Evolutionary conservation across 2,329 filamentous ascomycete genomes (phyloP).

Genomic region (Penicillium sp.): DNA sequence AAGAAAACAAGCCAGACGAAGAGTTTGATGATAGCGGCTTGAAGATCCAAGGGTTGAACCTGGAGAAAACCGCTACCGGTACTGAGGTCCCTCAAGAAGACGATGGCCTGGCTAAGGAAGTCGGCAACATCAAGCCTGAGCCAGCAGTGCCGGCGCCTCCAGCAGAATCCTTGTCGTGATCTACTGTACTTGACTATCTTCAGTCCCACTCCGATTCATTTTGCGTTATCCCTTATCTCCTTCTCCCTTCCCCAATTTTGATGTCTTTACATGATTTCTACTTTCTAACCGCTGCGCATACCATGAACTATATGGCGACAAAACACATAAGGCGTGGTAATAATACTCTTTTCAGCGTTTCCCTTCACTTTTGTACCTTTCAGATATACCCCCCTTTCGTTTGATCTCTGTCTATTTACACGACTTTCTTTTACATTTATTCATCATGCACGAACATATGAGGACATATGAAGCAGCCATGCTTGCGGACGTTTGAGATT

Average conservation of each 20-base stretch:
- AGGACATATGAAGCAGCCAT: constrained; percentile 9
- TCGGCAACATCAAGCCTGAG: constrained; percentile 20
- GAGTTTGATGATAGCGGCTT: constrained; percentile 27
- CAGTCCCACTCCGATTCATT: not conserved
- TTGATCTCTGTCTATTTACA: not conserved
- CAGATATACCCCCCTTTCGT: constrained; percentile 10
- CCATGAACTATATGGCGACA: not conserved
- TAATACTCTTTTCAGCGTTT: constrained; percentile 5
- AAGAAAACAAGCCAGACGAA: constrained; percentile 15
- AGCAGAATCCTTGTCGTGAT: constrained; percentile 17
- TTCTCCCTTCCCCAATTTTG: not conserved
- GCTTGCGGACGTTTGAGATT: not conserved
- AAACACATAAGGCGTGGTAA: constrained; percentile 7
- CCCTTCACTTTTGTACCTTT: not conserved
- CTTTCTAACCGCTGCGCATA: constrained; percentile 1
- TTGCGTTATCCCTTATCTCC: not conserved
- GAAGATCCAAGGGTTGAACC: constrained; percentile 30
- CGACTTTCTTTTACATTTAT: constrained; percentile 25
- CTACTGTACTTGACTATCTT: no score
- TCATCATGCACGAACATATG: constrained; percentile 12
- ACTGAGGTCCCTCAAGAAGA: constrained; percentile 18
- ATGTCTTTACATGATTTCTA: not conserved
- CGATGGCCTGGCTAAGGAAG: not conserved
- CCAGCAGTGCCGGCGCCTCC: constrained; percentile 25
- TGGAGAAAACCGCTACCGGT: constrained; percentile 24